phyloP scores from a whole-genome alignment of 1,284 basidiomycete species.

The Psilocybe mexicana region DNA sequence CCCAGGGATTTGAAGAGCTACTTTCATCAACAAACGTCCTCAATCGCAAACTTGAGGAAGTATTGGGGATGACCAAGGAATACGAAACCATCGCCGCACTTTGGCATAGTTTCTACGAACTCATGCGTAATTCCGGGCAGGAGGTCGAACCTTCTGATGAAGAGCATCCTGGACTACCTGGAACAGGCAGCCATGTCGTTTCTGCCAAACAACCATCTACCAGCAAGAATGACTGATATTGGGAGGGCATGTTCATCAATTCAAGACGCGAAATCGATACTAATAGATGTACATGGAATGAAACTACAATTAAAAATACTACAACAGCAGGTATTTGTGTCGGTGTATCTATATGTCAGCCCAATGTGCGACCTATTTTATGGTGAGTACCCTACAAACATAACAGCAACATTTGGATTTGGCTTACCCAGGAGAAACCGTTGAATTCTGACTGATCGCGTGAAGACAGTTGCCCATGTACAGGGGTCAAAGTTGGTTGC shows the following conservation, averaged over 20 bases:
- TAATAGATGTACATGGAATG: slow-evolving; percentile 25
- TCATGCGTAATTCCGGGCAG: slow-evolving; percentile 58
- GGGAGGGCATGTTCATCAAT: slow-evolving; percentile 14
- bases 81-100: slow-evolving; percentile 88
- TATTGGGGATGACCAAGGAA: slow-evolving; percentile 89
- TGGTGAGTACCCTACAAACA: slow-evolving; percentile 1
- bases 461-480: slow-evolving; percentile 91
- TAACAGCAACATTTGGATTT: not conserved
- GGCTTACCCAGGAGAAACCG: slow-evolving; percentile 87
- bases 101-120: slow-evolving; percentile 81
- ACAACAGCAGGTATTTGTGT: slow-evolving; percentile 31
- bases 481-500: slow-evolving; percentile 96
- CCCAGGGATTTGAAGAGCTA: slow-evolving; percentile 87
- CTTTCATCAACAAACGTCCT: slow-evolving; percentile 86
- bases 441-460: slow-evolving; percentile 95
- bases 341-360: slow-evolving; percentile 56
- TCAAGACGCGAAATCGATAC: slow-evolving; percentile 18
- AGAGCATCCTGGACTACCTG: slow-evolving; percentile 49
- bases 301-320: slow-evolving; percentile 26
- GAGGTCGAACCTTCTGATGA: slow-evolving; percentile 21
- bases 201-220: slow-evolving; percentile 29
- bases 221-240: slow-evolving; percentile 28
- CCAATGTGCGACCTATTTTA: slow-evolving; percentile 64
- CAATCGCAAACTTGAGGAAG: slow-evolving; percentile 92
- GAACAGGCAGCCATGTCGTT: slow-evolving; percentile 70